Conservation (phyloP, 2,329 filamentous ascomycete genomes). For the Cladophialophora chaetospira region DNA sequence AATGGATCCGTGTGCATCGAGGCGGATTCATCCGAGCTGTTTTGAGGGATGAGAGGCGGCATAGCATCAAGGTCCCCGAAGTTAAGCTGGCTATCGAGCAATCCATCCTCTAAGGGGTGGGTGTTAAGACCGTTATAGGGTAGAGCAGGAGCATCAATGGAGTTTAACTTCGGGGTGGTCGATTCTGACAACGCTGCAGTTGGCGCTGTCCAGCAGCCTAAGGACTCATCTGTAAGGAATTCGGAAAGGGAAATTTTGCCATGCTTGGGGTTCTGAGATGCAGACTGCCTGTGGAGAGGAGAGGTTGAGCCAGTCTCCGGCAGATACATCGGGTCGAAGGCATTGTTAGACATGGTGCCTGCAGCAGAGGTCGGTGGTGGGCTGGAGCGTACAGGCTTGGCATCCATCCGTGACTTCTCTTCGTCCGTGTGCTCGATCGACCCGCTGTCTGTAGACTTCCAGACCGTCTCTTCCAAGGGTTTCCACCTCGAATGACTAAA, state of each 20-base stretch:
- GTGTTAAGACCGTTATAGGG: constrained; percentile 32
- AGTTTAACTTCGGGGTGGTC: constrained; percentile 62
- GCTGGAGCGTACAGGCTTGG: too few relatives aligned
- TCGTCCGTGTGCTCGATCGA: too few relatives aligned
- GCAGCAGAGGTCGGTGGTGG: constrained; percentile 19
- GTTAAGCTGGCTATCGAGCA: constrained; percentile 32
- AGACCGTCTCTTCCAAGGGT: too few relatives aligned
- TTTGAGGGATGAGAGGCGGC: constrained; percentile 32
- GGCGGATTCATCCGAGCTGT: constrained; percentile 31
- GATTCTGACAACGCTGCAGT: constrained; percentile 75
- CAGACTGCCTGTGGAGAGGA: constrained; percentile 27
- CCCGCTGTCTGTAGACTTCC: too few relatives aligned
- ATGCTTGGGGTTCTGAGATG: constrained; percentile 19
- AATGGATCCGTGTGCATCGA: constrained; percentile 33
- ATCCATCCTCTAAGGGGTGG: constrained; percentile 31
- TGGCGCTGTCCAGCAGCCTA: constrained; percentile 65
- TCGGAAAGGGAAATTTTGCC: constrained; percentile 79
- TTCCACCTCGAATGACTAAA: too few relatives aligned
- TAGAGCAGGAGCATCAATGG: constrained; percentile 65
- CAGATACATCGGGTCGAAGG: constrained; percentile 32
- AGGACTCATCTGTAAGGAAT: constrained; percentile 62
- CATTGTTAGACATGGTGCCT: constrained; percentile 28
- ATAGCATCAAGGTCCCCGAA: constrained; percentile 27
- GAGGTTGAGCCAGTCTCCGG: constrained; percentile 27
- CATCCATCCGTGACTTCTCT: too few relatives aligned